Evolutionary conservation across 345 rosid species (phyloP).

Genomic region (Kernera saxatilis): DNA sequence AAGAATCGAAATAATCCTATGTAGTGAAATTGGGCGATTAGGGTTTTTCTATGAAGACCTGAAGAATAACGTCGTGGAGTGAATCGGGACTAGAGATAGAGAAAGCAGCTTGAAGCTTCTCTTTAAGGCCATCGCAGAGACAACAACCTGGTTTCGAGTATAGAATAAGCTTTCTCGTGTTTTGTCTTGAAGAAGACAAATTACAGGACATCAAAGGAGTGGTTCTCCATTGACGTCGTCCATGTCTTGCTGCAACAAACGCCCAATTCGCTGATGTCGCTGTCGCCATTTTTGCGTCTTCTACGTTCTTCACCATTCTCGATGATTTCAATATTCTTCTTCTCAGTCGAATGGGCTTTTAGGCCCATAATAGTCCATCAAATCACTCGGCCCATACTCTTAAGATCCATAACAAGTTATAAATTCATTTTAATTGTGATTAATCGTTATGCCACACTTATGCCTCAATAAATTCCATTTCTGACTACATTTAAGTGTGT

Average conservation of each 20-base stretch:
- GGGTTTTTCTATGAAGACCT: slow-evolving; percentile 32
- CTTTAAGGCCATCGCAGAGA: slow-evolving; percentile 95
- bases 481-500: too few species aligned
- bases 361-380: neutral
- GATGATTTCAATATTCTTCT: neutral
- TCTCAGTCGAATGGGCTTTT: neutral
- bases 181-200: slow-evolving; percentile 22
- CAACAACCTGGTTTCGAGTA: slow-evolving; percentile 92
- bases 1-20: neutral
- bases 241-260: slow-evolving; percentile 28
- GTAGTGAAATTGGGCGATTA: neutral
- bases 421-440: too few species aligned
- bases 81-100: slow-evolving; percentile 55
- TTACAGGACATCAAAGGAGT: slow-evolving; percentile 31
- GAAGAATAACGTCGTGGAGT: slow-evolving; percentile 66
- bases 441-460: too few species aligned
- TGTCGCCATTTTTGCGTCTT: slow-evolving; percentile 26
- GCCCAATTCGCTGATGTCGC: slow-evolving; percentile 37
- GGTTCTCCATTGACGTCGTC: slow-evolving; percentile 26
- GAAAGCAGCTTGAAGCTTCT: slow-evolving; percentile 79
- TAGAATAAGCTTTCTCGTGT: slow-evolving; percentile 50
- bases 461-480: too few species aligned
- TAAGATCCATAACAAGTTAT: neutral
- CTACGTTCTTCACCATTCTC: neutral
- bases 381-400: neutral